Evolutionary conservation across 768 basidiomycete species (phyloP).

Genomic region (Tricholoma sp.): DNA sequence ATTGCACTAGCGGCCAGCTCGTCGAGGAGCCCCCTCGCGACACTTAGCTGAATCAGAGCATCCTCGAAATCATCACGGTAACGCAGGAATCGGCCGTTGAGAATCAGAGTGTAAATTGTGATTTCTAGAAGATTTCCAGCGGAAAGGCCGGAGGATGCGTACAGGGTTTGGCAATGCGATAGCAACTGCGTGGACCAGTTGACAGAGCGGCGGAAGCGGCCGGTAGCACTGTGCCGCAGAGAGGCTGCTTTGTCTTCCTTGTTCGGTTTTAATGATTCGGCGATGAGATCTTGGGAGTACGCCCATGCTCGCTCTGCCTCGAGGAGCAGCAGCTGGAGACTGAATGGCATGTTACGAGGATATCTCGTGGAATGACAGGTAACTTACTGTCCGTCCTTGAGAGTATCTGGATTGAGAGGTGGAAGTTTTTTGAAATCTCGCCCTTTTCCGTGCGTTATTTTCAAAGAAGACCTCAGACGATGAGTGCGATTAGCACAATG

Average conservation of each 20-base stretch:
- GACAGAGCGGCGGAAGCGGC: slow-evolving; percentile 75
- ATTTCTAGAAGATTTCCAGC: slow-evolving; percentile 61
- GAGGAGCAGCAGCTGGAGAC: slow-evolving; percentile 79
- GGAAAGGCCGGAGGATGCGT: slow-evolving; percentile 45
- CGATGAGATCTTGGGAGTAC: slow-evolving; percentile 74
- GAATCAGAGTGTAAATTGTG: slow-evolving; percentile 71
- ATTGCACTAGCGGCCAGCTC: slow-evolving; percentile 55
- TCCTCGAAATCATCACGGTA: slow-evolving; percentile 74
- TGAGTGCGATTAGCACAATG: slow-evolving; percentile 92
- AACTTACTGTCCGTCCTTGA: slow-evolving; percentile 82
- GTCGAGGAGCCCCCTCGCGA: slow-evolving; percentile 71
- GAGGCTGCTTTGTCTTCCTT: slow-evolving; percentile 48
- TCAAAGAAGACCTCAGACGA: slow-evolving; percentile 77
- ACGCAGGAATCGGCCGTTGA: slow-evolving; percentile 81
- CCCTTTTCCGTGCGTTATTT: slow-evolving; percentile 84
- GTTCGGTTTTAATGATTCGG: slow-evolving; percentile 44
- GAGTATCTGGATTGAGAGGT: slow-evolving; percentile 55
- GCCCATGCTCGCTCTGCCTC: slow-evolving; percentile 93
- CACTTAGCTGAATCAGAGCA: slow-evolving; percentile 68
- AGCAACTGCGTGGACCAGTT: slow-evolving; percentile 75
- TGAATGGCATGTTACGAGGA: slow-evolving; percentile 22
- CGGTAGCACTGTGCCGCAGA: slow-evolving; percentile 69
- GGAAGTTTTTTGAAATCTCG: slow-evolving; percentile 87
- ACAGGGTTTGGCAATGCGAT: slow-evolving; percentile 67
- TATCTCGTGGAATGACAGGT: slow-evolving; percentile 4